Evolutionary conservation across 73 alveolate species (phyloP).

Genomic region (Uronychia setigera): DNA sequence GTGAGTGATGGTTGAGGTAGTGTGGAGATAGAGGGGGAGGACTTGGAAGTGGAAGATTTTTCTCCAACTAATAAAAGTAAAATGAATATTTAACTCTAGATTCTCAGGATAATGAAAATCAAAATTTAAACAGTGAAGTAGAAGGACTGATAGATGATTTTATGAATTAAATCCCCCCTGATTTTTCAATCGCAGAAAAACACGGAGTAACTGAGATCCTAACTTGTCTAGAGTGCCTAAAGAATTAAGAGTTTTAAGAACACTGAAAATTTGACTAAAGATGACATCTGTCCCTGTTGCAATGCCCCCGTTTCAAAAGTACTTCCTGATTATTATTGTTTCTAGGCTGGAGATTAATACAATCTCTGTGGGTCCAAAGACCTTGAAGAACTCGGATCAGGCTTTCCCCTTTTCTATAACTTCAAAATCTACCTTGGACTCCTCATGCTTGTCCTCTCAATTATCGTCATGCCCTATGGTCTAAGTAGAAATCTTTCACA

Average conservation of each 20-base stretch:
- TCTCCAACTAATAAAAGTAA: no score
- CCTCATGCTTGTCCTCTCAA: not conserved
- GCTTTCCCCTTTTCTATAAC: constrained; percentile 4
- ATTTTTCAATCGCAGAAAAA: constrained; percentile 19
- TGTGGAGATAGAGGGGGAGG: no score
- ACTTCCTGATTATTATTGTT: not conserved
- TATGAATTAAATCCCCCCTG: constrained; percentile 37
- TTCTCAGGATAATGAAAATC: no score
- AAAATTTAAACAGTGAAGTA: no score
- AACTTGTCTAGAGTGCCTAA: not conserved
- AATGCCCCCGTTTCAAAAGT: not conserved
- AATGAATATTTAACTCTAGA: no score
- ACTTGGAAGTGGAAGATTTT: no score
- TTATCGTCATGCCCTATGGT: not conserved
- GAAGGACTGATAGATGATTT: not conserved
- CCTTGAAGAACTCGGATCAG: constrained; percentile 15
- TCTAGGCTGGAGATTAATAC: not conserved
- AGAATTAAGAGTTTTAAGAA: not conserved
- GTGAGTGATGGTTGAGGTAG: no score
- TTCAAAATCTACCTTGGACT: not conserved
- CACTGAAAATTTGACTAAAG: not conserved
- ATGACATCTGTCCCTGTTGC: not conserved
- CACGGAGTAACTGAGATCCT: constrained; percentile 29
- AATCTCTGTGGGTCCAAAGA: not conserved
- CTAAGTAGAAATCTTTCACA: not conserved